These are phyloP conservation scores for Mycotypha africana DNA, from an alignment of 371 early-diverging fungal species.

Conservation along the genomic window DNA sequence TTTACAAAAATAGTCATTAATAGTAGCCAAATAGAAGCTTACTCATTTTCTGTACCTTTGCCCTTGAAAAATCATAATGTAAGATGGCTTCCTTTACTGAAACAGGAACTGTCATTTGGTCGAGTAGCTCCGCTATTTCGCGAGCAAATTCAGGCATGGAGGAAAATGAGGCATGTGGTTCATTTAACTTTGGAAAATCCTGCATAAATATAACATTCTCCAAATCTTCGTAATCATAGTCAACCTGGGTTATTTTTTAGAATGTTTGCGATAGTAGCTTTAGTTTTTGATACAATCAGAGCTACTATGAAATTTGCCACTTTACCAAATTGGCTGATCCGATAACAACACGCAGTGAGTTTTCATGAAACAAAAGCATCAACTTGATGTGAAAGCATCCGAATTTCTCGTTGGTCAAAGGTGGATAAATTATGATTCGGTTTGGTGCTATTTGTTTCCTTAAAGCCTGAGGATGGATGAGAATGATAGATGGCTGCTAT, in stretches of 20 bases:
- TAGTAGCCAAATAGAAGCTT: too few species aligned
- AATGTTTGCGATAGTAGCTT: too few species aligned
- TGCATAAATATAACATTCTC: conserved; percentile 48
- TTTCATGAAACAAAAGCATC: conserved; percentile 32
- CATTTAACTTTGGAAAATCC: conserved; percentile 27
- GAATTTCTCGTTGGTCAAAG: conserved; percentile 25
- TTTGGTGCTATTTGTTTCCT: conserved; percentile 15
- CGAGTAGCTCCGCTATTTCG: conserved; percentile 27
- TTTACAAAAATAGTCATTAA: neutral
- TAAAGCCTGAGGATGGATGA: conserved; percentile 16
- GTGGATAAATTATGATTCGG: conserved; percentile 31
- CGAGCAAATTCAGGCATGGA: conserved; percentile 26
- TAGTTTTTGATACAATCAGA: too few species aligned
- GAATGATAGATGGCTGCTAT: neutral
- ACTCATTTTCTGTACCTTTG: conserved; percentile 13
- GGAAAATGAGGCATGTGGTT: neutral
- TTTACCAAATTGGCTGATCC: conserved; percentile 48
- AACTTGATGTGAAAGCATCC: conserved; percentile 42
- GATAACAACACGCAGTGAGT: conserved; percentile 38
- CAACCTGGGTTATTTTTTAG: too few species aligned
- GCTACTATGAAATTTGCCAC: too few species aligned
- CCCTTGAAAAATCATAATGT: conserved; percentile 32
- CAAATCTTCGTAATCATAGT: conserved; percentile 40
- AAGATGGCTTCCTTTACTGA: conserved; percentile 31
- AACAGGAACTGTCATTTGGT: conserved; percentile 29